Evolutionary conservation across 2,329 filamentous ascomycete genomes (phyloP).

Genomic region (Alternaria conjuncta): DNA sequence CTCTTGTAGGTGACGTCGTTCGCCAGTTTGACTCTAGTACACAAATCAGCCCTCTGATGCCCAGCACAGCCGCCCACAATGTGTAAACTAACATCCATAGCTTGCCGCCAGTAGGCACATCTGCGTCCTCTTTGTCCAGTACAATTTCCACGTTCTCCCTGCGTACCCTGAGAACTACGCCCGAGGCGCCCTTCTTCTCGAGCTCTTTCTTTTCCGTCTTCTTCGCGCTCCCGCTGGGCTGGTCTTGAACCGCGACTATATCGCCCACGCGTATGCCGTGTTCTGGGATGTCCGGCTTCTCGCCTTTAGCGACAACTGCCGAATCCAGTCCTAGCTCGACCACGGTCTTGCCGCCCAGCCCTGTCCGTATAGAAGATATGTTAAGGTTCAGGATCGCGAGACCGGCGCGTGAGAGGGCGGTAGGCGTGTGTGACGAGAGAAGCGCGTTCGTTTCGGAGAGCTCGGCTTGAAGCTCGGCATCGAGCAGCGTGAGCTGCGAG

Average conservation of each 20-base stretch:
- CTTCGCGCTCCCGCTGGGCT: conserved; percentile 72
- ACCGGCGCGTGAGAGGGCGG: conserved; percentile 75
- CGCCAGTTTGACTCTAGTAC: conserved; percentile 66
- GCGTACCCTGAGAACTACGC: conserved; percentile 72
- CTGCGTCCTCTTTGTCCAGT: conserved; percentile 68
- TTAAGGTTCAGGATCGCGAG: conserved; percentile 78
- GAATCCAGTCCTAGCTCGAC: conserved; percentile 78
- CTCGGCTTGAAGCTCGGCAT: conserved; percentile 74
- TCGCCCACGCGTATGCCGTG: conserved; percentile 80
- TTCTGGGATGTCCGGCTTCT: conserved; percentile 66
- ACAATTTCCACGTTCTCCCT: conserved; percentile 69
- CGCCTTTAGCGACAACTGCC: conserved; percentile 62
- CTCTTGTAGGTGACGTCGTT: conserved; percentile 71
- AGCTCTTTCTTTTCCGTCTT: conserved; percentile 75
- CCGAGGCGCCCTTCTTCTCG: conserved; percentile 70
- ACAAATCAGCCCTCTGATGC: conserved; percentile 40
- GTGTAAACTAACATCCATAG: conserved; percentile 65
- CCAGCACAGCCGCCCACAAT: neutral
- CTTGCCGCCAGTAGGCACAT: conserved; percentile 61
- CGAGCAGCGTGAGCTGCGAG: conserved; percentile 73
- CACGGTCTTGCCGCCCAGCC: conserved; percentile 88
- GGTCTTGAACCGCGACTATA: conserved; percentile 77
- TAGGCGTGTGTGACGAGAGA: conserved; percentile 71
- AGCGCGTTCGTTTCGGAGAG: conserved; percentile 72
- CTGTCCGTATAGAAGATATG: conserved; percentile 79